Evolutionary conservation across 495 filamentous ascomycete genomes (phyloP).

Genomic region (Penicillium herquei): DNA sequence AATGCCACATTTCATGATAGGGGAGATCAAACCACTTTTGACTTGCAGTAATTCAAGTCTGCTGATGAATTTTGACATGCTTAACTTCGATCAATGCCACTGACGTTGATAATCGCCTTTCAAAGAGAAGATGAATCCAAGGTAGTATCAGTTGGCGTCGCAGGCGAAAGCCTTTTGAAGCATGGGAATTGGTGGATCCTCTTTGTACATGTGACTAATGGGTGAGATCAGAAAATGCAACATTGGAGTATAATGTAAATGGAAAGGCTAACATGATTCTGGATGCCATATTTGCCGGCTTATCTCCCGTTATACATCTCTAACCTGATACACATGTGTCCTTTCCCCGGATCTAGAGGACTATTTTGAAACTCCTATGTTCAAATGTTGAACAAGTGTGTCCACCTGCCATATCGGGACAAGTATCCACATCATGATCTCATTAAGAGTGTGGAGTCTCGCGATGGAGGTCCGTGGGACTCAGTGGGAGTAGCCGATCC

Average conservation of each 20-base stretch:
- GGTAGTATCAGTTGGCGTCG: background rate
- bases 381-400: background rate
- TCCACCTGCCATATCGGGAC: slow-evolving; percentile 4
- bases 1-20: slow-evolving; percentile 1
- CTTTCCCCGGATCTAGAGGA: no score
- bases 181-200: no score
- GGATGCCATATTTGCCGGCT: no score
- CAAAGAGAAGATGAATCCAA: background rate
- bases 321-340: no score
- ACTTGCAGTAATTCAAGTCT: slow-evolving; percentile 10
- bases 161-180: no score
- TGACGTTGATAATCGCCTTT: background rate
- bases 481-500: background rate
- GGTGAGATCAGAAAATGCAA: no score
- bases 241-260: no score
- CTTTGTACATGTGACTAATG: no score
- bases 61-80: background rate
- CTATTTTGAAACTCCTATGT: no score
- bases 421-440: background rate
- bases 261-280: no score
- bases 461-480: background rate
- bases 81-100: background rate
- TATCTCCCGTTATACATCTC: no score
- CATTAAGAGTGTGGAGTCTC: background rate
- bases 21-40: slow-evolving; percentile 4